Evolutionary conservation across 805 yeast genomes (phyloP).

Genomic region (Candida silvatica): DNA sequence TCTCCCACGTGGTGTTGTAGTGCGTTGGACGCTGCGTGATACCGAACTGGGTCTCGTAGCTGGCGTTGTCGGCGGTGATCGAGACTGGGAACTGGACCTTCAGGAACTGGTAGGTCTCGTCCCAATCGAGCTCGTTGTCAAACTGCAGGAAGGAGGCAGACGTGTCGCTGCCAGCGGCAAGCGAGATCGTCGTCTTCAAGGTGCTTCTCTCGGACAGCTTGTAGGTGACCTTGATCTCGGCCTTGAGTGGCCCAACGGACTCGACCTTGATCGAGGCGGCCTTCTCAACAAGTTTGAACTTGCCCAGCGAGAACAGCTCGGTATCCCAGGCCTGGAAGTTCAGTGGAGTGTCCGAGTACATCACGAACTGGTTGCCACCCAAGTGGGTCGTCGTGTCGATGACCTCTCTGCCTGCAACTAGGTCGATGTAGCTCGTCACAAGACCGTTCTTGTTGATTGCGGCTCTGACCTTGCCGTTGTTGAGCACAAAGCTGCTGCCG

Average conservation of each 20-base stretch:
- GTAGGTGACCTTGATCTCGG: slow-evolving; percentile 56
- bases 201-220: slow-evolving; percentile 47
- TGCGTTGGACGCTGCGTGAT: slow-evolving; percentile 88
- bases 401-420: slow-evolving; percentile 51
- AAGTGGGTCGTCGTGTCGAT: slow-evolving; percentile 44
- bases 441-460: slow-evolving; percentile 43
- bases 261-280: slow-evolving; percentile 30
- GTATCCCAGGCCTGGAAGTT: slow-evolving; percentile 98
- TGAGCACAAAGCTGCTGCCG: slow-evolving; percentile 36
- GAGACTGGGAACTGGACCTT: slow-evolving; percentile 95
- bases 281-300: slow-evolving; percentile 42
- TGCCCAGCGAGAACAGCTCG: slow-evolving; percentile 78
- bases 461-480: slow-evolving; percentile 56
- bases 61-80: slow-evolving; percentile 65
- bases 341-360: slow-evolving; percentile 86
- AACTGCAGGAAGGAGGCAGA: slow-evolving; percentile 37
- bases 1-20: slow-evolving; percentile 92
- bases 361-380: slow-evolving; percentile 75
- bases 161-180: slow-evolving; percentile 42
- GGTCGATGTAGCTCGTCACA: slow-evolving; percentile 56
- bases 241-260: slow-evolving; percentile 48
- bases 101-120: slow-evolving; percentile 77
- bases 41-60: slow-evolving; percentile 93
- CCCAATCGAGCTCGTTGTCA: slow-evolving; percentile 69
- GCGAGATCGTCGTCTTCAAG: slow-evolving; percentile 60